Evolutionary conservation across 1,284 basidiomycete species (phyloP), one percentile per base, ranked within the genome.

Genomic region (Pseudozyma pruni): DNA sequence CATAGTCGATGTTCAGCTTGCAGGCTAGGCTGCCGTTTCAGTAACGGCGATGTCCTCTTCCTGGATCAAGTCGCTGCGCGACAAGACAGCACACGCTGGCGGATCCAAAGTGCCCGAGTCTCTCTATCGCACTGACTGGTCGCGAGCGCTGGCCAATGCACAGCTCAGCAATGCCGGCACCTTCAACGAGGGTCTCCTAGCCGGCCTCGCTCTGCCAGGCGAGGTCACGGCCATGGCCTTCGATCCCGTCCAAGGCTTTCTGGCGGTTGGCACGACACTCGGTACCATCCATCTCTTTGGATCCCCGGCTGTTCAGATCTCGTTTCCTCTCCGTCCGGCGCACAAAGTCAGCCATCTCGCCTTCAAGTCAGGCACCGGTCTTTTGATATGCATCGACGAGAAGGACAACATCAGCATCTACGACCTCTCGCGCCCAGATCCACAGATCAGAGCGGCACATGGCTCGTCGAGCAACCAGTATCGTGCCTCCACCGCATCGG

Each of bases 261-360:
- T 95, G 16, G 92, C 90, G 4, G 84, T 90, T 38, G 93, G 91
- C 82, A 84, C 84, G 0, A 67, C 73, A 2, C 76, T 76, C 29
- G 91, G 91, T 0, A 74, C 78, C 2, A 85, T 92, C 27, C 85
- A 88, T 56, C 67, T 92, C 17, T 88, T 88, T 68, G 91, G 91
- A 10, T 85, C 86, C 8, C 87, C 88, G 0, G 86, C 88, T 1
- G 89, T 91, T 1, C 85, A 89, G 53, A 81, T 85, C 19, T 85
- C 83, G 41, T 79, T 91, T 57, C 80, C 83, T 4, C 79, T 90
- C 1, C 86, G 88, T 3, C 85, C 88, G 45, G 83, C 85, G 8
- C 73, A 84, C 27, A 84, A 85, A 29, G 85, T 90, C 52, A 88
- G 87, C 67, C 87, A 89, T 58, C 81, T 92, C 13, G 85, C 87